Evolutionary conservation across 495 filamentous ascomycete genomes (phyloP).

Genomic region (Xylaria flabelliformis): DNA sequence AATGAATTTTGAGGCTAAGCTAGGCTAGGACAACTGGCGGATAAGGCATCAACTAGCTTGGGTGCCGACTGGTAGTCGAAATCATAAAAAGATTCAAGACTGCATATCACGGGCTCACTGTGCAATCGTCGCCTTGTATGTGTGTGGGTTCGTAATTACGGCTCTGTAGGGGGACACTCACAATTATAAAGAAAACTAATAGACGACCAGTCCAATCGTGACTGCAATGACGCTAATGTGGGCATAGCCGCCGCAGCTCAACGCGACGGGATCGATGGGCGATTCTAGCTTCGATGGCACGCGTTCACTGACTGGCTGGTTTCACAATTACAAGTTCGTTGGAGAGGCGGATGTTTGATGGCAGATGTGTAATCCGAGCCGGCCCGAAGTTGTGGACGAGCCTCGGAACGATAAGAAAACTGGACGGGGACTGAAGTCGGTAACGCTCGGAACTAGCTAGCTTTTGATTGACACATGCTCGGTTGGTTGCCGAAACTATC

Average conservation of each 20-base stretch:
- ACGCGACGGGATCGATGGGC: neutral
- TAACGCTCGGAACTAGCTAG: conserved; percentile 2
- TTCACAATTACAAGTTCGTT: neutral
- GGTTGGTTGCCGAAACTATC: conserved; percentile 4
- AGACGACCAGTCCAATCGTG: conserved; percentile 1
- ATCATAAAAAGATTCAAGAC: conserved; percentile 23
- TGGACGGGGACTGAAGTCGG: conserved; percentile 15
- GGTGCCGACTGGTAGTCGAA: conserved; percentile 35
- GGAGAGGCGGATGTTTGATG: conserved; percentile 5
- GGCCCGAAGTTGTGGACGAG: conserved; percentile 11
- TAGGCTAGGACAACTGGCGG: conserved; percentile 32
- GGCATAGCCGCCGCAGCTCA: neutral
- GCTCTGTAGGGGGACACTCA: neutral
- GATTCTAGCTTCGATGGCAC: conserved; percentile 1
- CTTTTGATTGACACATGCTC: neutral
- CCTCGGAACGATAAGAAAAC: conserved; percentile 20
- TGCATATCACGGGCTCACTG: conserved; percentile 5
- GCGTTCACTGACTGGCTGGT: neutral
- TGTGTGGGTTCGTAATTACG: neutral
- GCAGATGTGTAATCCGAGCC: conserved; percentile 20
- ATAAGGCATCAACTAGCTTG: conserved; percentile 32
- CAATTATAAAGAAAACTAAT: conserved; percentile 1
- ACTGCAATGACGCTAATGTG: neutral
- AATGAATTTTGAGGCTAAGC: conserved; percentile 16
- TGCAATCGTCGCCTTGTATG: neutral